Evolutionary conservation across 164 flowering plant genomes (phyloP), one percentile per base, ranked within the genome.

Genomic region (Magnolia sinica): DNA sequence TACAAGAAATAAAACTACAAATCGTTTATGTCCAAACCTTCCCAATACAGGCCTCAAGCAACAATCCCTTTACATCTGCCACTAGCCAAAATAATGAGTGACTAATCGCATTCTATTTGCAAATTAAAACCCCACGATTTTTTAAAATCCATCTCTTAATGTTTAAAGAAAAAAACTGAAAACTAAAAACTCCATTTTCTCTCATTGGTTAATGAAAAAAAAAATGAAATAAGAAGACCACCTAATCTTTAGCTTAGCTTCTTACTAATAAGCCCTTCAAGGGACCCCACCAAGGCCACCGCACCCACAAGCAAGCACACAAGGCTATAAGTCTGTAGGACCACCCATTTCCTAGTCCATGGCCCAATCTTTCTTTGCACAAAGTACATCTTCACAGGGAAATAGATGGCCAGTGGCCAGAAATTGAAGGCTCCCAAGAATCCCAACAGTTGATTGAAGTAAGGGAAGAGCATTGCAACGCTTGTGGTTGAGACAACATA

Each of bases 371-470:
- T 81, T 68, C 23, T 75, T 70, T 87, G 88, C 73, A 76, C 85
- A 13, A 85, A 74, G 80, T 90, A 91, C 96, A 91, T 90, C 64
- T 86, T 82, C 64, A 89, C 89, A 0, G 96, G 96, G 76, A 90
- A 91, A 74, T 91, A 90, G 73, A 90, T 85, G 2, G 87, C 76
- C 80, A 88, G 73, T 18, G 96, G 93, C 93, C 93, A 90, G 63
- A 91, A 91, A 73, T 72, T 84, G 18, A 89, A 29, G 16, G 90
- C 88, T 27, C 96, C 96, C 59, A 91, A 29, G 16, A 91, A 76
- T 45, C 91, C 96, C 81, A 91, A 55, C 2, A 89, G 84, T 67
- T 84, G 80, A 77, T 91, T 91, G 90, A 88, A 91, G 84, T 86
- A 91, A 19, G 96, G 96, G 63, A 91, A 87, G 22, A 82, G 0